Evolutionary conservation across 306 rosid genomes (phyloP).

Genomic region (Trichosanthes truncata): DNA sequence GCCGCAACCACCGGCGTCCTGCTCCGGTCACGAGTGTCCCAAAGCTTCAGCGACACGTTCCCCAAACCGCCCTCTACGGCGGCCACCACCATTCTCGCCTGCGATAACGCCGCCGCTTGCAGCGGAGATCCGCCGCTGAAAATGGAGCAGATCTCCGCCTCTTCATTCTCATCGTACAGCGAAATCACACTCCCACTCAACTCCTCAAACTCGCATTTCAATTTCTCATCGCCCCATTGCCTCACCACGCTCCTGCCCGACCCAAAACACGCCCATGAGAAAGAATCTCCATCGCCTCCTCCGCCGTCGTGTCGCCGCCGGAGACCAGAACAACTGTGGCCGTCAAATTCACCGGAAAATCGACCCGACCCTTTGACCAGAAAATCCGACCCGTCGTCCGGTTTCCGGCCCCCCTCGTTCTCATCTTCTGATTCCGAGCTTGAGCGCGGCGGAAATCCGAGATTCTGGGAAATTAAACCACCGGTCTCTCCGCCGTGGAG

Average conservation of each 20-base stretch:
- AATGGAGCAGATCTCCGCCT: neutral
- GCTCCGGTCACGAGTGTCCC: constrained; percentile 42
- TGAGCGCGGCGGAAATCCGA: neutral
- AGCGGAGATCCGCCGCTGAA: neutral
- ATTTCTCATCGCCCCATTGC: constrained; percentile 31
- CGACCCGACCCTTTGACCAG: constrained; percentile 12
- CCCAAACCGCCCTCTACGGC: constrained; percentile 13
- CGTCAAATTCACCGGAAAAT: neutral
- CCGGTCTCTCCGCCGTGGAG: neutral
- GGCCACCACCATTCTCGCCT: constrained; percentile 19
- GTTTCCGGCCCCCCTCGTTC: neutral
- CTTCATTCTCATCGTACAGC: constrained; percentile 12
- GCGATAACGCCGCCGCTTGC: constrained; percentile 10
- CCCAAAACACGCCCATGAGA: constrained; percentile 31
- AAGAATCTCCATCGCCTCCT: constrained; percentile 7
- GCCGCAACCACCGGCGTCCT: constrained; percentile 27
- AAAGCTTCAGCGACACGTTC: constrained; percentile 23
- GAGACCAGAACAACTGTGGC: constrained; percentile 18
- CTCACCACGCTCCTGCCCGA: constrained; percentile 33
- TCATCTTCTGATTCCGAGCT: neutral
- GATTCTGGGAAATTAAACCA: constrained; percentile 12
- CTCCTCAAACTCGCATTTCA: constrained; percentile 31
- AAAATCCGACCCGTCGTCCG: constrained; percentile 2
- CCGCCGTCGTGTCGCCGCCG: neutral
- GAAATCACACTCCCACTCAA: constrained; percentile 13